Evolutionary conservation across 148 eudicot species (phyloP), one percentile per base, ranked within the genome.

Genomic region (Drosera capensis): DNA sequence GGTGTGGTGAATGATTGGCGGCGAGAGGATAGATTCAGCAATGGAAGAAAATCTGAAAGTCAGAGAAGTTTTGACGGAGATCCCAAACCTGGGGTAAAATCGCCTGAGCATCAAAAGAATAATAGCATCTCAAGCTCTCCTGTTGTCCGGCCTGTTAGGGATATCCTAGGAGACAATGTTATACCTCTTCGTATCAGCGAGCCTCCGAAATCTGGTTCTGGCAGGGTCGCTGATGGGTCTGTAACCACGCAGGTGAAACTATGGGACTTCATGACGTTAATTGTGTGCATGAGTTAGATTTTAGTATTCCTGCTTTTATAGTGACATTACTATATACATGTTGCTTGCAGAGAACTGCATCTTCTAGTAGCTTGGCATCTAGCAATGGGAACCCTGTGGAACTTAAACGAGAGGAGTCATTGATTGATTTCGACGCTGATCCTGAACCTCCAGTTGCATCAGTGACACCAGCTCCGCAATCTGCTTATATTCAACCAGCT

Each of bases 351-450:
- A 92, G 88, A 71, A 76, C 77, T 57, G 75, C 71, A 46, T 90
- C 95, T 54, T 78, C 82, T 41, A 76, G 84, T 66, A 90, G 99
- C 70, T 64, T 90, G 74, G 82, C 87, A 45, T 80, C 88, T 46
- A 69, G 73, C 24, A 79, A 78, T 61, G 85, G 71, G 40, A 76
- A 70, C 42, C 75, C 93, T 14, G 24, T 70, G 17, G 93, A 84
- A 66, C 34, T 42, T 49, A 90, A 56, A 70, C 56, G 20, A 38
- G 87, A 78, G 66, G 56, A 58, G 55, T 80, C 85, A 19, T 76
- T 90, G 49, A 90, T 90, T 54, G 85, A 90, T 68, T 85, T 90
- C 66, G 93, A 80, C 68, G 73, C 75, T 67, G 83, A 67, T 46
- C 72, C 80, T 41, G 76, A 70, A 61, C 79, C 80, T 20, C 65